These are phyloP conservation scores for Chytriomyces confervae DNA, from an alignment of 192 early-diverging fungal species.

Conservation along the genomic window DNA sequence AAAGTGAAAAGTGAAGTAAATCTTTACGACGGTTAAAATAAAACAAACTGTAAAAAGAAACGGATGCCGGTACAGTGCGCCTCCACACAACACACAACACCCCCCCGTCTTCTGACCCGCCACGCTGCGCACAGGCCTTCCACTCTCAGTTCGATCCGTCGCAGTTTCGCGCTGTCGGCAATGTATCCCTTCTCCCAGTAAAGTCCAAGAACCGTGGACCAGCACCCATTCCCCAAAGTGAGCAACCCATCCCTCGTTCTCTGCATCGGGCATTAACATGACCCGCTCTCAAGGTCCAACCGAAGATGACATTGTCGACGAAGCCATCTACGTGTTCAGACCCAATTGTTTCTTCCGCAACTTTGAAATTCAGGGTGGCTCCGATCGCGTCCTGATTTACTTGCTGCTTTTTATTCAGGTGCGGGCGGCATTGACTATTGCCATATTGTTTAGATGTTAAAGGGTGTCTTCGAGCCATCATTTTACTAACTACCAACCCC, in stretches of 20 bases:
- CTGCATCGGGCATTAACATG: background rate
- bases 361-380: conserved; percentile 97
- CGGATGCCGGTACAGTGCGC: background rate
- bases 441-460: background rate
- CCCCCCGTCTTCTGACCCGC: background rate
- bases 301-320: conserved; percentile 89
- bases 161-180: conserved; percentile 71
- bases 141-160: conserved; percentile 82
- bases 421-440: conserved; percentile 17
- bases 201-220: conserved; percentile 87
- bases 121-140: conserved; percentile 69
- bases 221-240: conserved; percentile 69
- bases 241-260: background rate
- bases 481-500: background rate
- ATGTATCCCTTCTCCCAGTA: conserved; percentile 87
- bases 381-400: conserved; percentile 95
- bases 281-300: conserved; percentile 30
- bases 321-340: conserved; percentile 91
- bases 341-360: conserved; percentile 98
- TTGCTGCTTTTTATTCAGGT: conserved; percentile 86
- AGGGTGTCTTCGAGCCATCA: background rate
- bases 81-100: background rate
- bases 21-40: conserved; percentile 27
- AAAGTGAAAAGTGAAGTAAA: conserved; percentile 11
- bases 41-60: background rate